Evolutionary conservation across 1,284 basidiomycete species (phyloP).

Genomic region (Cutaneotrichosporon cavernicola): DNA sequence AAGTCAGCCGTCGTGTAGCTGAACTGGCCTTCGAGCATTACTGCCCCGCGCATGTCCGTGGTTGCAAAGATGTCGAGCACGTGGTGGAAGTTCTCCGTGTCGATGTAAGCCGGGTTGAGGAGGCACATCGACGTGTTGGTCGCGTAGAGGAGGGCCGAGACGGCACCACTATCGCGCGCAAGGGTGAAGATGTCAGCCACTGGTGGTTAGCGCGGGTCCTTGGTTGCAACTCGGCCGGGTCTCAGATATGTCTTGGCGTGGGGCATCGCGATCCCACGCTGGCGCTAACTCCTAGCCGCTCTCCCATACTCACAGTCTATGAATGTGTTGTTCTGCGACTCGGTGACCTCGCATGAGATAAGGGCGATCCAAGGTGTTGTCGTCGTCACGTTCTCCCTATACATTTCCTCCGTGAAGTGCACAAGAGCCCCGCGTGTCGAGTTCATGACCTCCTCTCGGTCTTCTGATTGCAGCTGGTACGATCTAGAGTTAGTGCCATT

Average conservation of each 20-base stretch:
- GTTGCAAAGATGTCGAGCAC: conserved; percentile 73
- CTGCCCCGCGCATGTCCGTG: conserved; percentile 32
- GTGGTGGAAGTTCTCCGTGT: conserved; percentile 59
- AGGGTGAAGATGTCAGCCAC: conserved; percentile 71
- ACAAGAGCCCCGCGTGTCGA: conserved; percentile 67
- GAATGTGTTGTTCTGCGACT: conserved; percentile 51
- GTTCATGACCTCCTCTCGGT: conserved; percentile 34
- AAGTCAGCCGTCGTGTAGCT: conserved; percentile 58
- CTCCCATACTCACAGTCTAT: conserved; percentile 3
- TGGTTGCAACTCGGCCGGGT: background rate
- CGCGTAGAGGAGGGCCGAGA: conserved; percentile 78
- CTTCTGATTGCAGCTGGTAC: conserved; percentile 28
- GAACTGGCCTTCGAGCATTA: conserved; percentile 67
- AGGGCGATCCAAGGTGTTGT: conserved; percentile 83
- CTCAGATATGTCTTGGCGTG: background rate
- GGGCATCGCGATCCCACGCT: background rate
- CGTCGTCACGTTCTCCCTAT: conserved; percentile 56
- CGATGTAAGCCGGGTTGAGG: conserved; percentile 69
- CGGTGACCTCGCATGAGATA: conserved; percentile 69
- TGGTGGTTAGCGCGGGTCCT: background rate
- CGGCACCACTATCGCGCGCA: conserved; percentile 71
- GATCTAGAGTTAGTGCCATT: conserved; percentile 5
- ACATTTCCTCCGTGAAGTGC: conserved; percentile 66
- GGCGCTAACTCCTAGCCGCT: too few relatives aligned
- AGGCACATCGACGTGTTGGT: conserved; percentile 67